phyloP scores from a whole-genome alignment of 768 basidiomycete genomes.

The Cystofilobasidium capitatum region DNA sequence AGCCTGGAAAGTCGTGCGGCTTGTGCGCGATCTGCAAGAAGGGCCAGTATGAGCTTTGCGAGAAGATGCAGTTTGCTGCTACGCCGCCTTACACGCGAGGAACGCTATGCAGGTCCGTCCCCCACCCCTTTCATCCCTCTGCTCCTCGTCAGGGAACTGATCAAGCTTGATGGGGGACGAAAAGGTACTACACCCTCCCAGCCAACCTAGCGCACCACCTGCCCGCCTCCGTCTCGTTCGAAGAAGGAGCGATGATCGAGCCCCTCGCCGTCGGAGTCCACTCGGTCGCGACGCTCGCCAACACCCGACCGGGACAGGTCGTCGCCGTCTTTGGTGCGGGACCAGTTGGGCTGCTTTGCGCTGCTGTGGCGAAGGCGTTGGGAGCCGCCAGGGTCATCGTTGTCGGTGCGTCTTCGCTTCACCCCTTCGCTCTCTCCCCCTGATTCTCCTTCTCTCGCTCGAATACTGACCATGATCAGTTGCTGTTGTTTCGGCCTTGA shows the following conservation, averaged over 20 bases:
- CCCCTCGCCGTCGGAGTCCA: constrained; percentile 88
- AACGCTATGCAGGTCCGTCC: constrained; percentile 62
- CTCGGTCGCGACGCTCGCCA: constrained; percentile 67
- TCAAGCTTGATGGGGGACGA: too few species aligned
- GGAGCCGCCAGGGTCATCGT: constrained; percentile 77
- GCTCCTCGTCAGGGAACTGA: not conserved
- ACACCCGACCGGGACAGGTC: constrained; percentile 60
- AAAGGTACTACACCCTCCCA: constrained; percentile 61
- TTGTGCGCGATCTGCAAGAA: constrained; percentile 72
- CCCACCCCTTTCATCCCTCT: not conserved
- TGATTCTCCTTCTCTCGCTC: not conserved
- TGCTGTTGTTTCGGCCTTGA: not conserved
- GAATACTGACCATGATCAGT: too few species aligned
- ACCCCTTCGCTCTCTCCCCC: not conserved
- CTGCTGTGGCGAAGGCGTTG: constrained; percentile 82
- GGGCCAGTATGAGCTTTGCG: constrained; percentile 68
- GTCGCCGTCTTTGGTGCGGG: constrained; percentile 71
- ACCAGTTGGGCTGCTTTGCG: constrained; percentile 28
- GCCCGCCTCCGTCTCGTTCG: constrained; percentile 42
- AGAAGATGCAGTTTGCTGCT: constrained; percentile 77
- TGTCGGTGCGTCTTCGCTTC: constrained; percentile 51
- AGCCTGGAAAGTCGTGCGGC: constrained; percentile 80
- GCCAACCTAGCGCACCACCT: constrained; percentile 53
- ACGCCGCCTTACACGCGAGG: constrained; percentile 82
- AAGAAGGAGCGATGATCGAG: constrained; percentile 97